Percentiles rank a stretch among this genome's conserved stretches.
Evolutionary conservation across 768 basidiomycete genomes (phyloP).

Genomic region (Suillus tomentosus): DNA sequence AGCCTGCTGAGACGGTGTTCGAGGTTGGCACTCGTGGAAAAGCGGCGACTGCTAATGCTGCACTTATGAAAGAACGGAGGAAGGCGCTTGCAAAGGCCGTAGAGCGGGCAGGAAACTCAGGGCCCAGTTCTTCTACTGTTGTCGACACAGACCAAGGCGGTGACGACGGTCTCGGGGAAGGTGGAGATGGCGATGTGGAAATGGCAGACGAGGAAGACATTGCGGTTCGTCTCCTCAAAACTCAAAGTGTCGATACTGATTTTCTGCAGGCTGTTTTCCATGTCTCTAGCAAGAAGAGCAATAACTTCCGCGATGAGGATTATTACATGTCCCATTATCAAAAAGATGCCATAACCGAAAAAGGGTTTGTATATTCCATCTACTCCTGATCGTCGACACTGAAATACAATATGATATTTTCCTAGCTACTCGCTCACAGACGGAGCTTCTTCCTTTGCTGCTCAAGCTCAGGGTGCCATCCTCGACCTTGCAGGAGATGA

Average conservation of each 20-base stretch:
- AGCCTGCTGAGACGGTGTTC: constrained; percentile 86
- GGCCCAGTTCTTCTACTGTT: constrained; percentile 30
- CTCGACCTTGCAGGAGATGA: constrained; percentile 88
- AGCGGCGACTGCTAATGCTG: constrained; percentile 54
- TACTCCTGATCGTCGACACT: not conserved
- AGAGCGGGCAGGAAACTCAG: constrained; percentile 43
- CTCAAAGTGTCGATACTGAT: constrained; percentile 9
- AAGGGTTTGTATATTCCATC: constrained; percentile 64
- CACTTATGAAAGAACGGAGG: constrained; percentile 87
- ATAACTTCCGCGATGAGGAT: constrained; percentile 71
- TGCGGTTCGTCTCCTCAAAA: constrained; percentile 45
- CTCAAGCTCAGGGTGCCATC: constrained; percentile 76
- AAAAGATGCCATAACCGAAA: constrained; percentile 83
- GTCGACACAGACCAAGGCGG: constrained; percentile 37
- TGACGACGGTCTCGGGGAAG: constrained; percentile 30
- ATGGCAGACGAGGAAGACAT: constrained; percentile 84
- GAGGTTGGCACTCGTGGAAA: constrained; percentile 81
- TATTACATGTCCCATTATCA: constrained; percentile 95
- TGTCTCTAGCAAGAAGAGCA: constrained; percentile 45
- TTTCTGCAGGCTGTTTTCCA: constrained; percentile 65
- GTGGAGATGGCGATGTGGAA: constrained; percentile 43
- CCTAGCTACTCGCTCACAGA: constrained; percentile 85
- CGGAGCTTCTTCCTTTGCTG: constrained; percentile 82
- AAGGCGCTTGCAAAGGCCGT: constrained; percentile 72
- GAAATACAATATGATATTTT: not conserved